Percentiles rank a stretch among this genome's conserved stretches.
Conservation (phyloP, 1,284 basidiomycete genomes). For the Boletus semigastroideus region DNA sequence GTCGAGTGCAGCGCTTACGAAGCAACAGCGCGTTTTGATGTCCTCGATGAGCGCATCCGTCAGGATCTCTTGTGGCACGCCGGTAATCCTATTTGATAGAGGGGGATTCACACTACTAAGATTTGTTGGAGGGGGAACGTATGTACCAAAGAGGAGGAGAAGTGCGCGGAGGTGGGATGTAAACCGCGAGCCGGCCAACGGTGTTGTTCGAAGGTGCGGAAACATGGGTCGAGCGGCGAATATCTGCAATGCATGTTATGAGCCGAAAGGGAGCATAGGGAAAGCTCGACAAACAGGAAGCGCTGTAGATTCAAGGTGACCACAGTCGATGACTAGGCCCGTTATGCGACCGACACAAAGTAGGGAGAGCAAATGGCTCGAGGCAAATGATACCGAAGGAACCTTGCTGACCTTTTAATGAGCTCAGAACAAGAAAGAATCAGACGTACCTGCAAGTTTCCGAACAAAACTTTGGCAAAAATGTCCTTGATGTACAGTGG, state of each 20-base stretch:
- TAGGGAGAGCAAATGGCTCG: slow-evolving; percentile 81
- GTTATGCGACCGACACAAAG: slow-evolving; percentile 86
- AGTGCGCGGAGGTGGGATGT: slow-evolving; percentile 76
- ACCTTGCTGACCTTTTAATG: slow-evolving; percentile 49
- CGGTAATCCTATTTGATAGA: slow-evolving; percentile 57
- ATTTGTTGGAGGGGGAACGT: slow-evolving; percentile 73
- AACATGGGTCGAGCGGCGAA: slow-evolving; percentile 86
- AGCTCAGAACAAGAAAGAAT: neutral
- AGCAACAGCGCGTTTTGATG: slow-evolving; percentile 80
- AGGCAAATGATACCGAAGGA: slow-evolving; percentile 90
- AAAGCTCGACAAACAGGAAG: slow-evolving; percentile 66
- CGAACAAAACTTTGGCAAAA: slow-evolving; percentile 85
- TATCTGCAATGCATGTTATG: slow-evolving; percentile 53
- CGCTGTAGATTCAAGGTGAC: slow-evolving; percentile 85
- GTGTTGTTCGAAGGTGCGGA: slow-evolving; percentile 77
- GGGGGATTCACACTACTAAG: slow-evolving; percentile 64
- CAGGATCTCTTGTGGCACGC: slow-evolving; percentile 73
- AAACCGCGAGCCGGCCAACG: slow-evolving; percentile 75
- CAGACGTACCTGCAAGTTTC: slow-evolving; percentile 78
- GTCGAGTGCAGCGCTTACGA: slow-evolving; percentile 64
- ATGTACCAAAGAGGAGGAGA: slow-evolving; percentile 77
- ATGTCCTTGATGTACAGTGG: slow-evolving; percentile 86
- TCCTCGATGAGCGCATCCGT: slow-evolving; percentile 77
- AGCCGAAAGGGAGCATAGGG: neutral
- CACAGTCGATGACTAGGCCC: slow-evolving; percentile 90